These are phyloP conservation scores for Geranium rotundifolium DNA, from an alignment of 345 rosid genomes.

Conservation along the genomic window DNA sequence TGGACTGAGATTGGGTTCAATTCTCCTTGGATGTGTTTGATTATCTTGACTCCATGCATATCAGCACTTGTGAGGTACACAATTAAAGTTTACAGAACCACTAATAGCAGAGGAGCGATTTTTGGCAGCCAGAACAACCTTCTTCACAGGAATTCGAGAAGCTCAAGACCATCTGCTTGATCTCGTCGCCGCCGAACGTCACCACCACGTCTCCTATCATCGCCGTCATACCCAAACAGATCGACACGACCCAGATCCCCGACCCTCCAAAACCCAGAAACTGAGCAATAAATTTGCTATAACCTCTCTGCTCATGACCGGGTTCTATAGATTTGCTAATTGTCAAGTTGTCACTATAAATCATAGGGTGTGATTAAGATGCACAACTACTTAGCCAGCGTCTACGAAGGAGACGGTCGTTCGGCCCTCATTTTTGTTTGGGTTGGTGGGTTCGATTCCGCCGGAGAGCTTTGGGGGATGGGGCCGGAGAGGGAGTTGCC, in stretches of 20 bases:
- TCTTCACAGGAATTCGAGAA: conserved; percentile 54
- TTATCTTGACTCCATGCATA: conserved; percentile 64
- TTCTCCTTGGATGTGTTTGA: conserved; percentile 68
- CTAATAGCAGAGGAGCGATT: conserved; percentile 70
- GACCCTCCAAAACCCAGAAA: conserved; percentile 15
- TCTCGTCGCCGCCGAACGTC: conserved; percentile 56
- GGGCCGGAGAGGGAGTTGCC: too few relatives aligned
- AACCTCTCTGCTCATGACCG: too few relatives aligned
- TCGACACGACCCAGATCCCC: conserved; percentile 22
- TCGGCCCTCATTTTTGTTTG: too few relatives aligned
- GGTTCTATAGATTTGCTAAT: too few relatives aligned
- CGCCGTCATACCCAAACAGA: conserved; percentile 69
- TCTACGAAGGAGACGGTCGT: too few relatives aligned
- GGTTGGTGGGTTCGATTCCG: too few relatives aligned
- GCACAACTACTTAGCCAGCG: too few relatives aligned
- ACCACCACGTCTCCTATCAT: conserved; percentile 63
- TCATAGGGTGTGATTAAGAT: too few relatives aligned
- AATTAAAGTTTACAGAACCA: conserved; percentile 47
- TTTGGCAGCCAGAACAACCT: conserved; percentile 85
- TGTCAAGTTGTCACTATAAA: too few relatives aligned
- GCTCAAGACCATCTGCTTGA: conserved; percentile 55
- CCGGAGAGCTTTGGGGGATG: too few relatives aligned
- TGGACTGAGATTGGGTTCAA: conserved; percentile 65
- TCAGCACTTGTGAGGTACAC: conserved; percentile 80
- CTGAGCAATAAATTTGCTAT: too few relatives aligned